These are phyloP conservation scores for Populus deltoides DNA, from an alignment of 345 rosid species.

Conservation along the genomic window DNA sequence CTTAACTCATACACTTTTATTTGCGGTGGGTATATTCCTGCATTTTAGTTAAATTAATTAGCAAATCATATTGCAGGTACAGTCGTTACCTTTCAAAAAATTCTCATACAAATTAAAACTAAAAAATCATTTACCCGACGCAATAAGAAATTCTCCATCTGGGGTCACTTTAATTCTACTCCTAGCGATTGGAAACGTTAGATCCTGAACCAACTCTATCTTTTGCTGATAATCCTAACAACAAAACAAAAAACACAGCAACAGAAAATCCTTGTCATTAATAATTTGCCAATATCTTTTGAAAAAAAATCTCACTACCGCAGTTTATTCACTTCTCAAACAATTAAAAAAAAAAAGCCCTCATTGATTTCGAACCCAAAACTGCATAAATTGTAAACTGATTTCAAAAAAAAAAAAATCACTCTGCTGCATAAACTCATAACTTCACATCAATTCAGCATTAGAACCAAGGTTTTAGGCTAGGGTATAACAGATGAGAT, in stretches of 20 bases:
- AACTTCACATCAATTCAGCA: background rate
- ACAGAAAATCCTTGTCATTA: background rate
- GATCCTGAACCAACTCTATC: slow-evolving; percentile 67
- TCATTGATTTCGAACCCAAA: background rate
- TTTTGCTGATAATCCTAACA: slow-evolving; percentile 41
- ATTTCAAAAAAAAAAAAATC: background rate
- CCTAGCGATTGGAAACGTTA: slow-evolving; percentile 81
- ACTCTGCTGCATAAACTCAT: background rate
- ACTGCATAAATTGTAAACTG: background rate
- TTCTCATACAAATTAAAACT: slow-evolving; percentile 2
- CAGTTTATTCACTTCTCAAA: background rate
- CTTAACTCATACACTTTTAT: slow-evolving; percentile 81
- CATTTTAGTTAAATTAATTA: slow-evolving; percentile 14
- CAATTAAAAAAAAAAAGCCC: background rate
- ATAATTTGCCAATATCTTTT: background rate
- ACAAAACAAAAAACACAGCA: slow-evolving; percentile 1
- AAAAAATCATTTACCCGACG: slow-evolving; percentile 52
- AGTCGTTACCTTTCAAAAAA: background rate
- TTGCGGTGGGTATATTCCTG: slow-evolving; percentile 91
- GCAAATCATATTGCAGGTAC: background rate
- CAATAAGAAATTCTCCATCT: slow-evolving; percentile 79
- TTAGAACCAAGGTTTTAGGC: background rate
- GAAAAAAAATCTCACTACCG: background rate
- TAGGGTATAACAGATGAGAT: background rate
- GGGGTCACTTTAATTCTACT: slow-evolving; percentile 75